These are phyloP conservation scores for Hortiboletus flavorubellus DNA, from an alignment of 768 basidiomycete species.

Conservation along the genomic window DNA sequence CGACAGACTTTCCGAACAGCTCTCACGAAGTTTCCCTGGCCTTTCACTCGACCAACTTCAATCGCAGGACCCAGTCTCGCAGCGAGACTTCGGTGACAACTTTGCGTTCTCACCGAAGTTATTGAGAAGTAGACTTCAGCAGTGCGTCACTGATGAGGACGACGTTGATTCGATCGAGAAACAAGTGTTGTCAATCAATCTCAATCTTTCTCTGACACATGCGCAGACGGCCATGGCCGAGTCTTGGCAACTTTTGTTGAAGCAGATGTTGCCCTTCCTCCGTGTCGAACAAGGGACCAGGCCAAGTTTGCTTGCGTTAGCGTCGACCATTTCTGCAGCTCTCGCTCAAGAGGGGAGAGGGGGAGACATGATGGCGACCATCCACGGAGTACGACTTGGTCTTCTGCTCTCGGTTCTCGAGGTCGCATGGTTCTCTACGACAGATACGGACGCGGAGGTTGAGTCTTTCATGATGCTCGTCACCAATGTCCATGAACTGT, in stretches of 20 bases:
- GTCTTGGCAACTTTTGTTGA: slow-evolving; percentile 74
- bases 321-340: slow-evolving; percentile 59
- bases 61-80: slow-evolving; percentile 54
- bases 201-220: slow-evolving; percentile 83
- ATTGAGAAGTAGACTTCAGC: slow-evolving; percentile 58
- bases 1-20: slow-evolving; percentile 49
- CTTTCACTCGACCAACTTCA: slow-evolving; percentile 65
- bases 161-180: slow-evolving; percentile 50
- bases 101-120: slow-evolving; percentile 69
- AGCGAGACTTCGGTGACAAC: slow-evolving; percentile 76
- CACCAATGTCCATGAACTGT: slow-evolving; percentile 56
- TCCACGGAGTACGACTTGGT: slow-evolving; percentile 72
- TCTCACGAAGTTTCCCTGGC: slow-evolving; percentile 52
- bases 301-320: slow-evolving; percentile 52
- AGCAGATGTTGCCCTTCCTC: slow-evolving; percentile 60
- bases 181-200: slow-evolving; percentile 70
- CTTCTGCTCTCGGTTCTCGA: slow-evolving; percentile 78
- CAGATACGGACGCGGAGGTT: slow-evolving; percentile 53
- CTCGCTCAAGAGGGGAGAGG: slow-evolving; percentile 65
- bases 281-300: slow-evolving; percentile 58
- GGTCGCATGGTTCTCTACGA: slow-evolving; percentile 67
- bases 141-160: slow-evolving; percentile 32
- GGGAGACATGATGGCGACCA: slow-evolving; percentile 82
- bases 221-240: slow-evolving; percentile 71
- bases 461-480: slow-evolving; percentile 60